phyloP scores from a whole-genome alignment of 2,329 filamentous ascomycete species.

The Ascochyta fabae region DNA sequence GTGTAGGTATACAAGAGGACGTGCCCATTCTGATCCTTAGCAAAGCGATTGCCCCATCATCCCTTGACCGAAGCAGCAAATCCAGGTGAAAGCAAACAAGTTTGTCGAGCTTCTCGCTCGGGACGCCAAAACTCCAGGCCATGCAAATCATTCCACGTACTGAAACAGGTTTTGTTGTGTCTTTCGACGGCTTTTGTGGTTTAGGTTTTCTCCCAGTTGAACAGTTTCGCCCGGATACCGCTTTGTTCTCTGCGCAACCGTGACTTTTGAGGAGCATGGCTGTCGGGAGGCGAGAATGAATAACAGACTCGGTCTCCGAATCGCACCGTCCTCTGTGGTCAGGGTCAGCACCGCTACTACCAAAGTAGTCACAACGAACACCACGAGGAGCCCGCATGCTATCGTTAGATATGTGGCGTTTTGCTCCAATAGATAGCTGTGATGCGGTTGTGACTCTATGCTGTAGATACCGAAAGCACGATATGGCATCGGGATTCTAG shows the following conservation, averaged over 20 bases:
- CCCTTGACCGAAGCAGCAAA: no score
- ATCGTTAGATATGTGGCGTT: no score
- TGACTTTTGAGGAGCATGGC: background rate
- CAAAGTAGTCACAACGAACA: background rate
- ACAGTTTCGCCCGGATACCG: background rate
- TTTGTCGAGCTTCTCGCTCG: background rate
- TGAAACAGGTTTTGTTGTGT: background rate
- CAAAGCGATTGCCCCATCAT: background rate
- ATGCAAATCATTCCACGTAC: conserved; percentile 12
- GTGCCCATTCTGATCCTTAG: background rate
- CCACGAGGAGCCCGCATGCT: background rate
- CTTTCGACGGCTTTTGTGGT: background rate
- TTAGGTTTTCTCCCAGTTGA: background rate
- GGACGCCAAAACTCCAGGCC: conserved; percentile 18
- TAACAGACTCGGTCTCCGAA: no score
- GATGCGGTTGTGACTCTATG: background rate
- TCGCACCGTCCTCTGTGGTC: no score
- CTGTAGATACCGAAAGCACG: background rate
- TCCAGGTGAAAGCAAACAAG: background rate
- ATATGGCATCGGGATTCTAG: conserved; percentile 19
- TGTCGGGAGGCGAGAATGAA: background rate
- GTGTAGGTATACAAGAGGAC: conserved; percentile 7
- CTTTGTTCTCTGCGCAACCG: background rate
- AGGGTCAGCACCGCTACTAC: background rate
- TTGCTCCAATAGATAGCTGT: no score